Evolutionary conservation across 2,329 filamentous ascomycete genomes (phyloP), one percentile per base, ranked within the genome.

Genomic region (Ceratocystis albifundus): DNA sequence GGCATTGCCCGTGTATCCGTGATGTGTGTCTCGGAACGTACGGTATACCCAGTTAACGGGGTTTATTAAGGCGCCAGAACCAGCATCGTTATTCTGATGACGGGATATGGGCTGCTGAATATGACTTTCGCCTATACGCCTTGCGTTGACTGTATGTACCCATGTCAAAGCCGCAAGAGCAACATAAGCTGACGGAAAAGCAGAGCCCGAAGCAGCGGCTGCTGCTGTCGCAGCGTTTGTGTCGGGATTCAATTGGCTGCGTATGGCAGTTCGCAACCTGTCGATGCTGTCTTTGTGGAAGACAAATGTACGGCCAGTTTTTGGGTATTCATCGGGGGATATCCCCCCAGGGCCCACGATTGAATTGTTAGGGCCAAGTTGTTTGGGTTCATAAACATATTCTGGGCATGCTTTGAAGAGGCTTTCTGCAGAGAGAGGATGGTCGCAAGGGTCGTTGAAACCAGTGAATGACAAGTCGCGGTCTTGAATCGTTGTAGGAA

Each of bases 41-140:
- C 76, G 73, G 57, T 70, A 69, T 53, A 73, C 72, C 77, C 77
- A 79, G 69, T 77, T 77, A 4, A 77, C 76, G 64, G 77, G 77
- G 50, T 77, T 76, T 70, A 76, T 74, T 55, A 78, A 68, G 62
- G 71, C 71, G 22, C 68, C 66, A 6, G 68, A 41, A 17, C 62
- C 63, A 3, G 3, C 1, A 3, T 46, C 46, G 68, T 46, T 25
- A 45, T 53, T 44, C 53, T 46, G n/a, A 10, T 41, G 17, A 6
- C 36, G 20, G 3, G 48, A 45, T 25, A 22, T 61, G 4, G 64
- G 64, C 5, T 64, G 48, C 48, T 30, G 6, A 12, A 61, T 64
- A 17, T 64, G 22, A 15, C 50, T 36, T 55, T 66, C 63, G 17
- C 70, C 70, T 4, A 67, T 50, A 25, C 72, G 69, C 12, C 77